Percentiles rank a stretch among this genome's conserved stretches.
phyloP scores from a whole-genome alignment of 495 filamentous ascomycete species.

The Cairneyella variabilis region DNA sequence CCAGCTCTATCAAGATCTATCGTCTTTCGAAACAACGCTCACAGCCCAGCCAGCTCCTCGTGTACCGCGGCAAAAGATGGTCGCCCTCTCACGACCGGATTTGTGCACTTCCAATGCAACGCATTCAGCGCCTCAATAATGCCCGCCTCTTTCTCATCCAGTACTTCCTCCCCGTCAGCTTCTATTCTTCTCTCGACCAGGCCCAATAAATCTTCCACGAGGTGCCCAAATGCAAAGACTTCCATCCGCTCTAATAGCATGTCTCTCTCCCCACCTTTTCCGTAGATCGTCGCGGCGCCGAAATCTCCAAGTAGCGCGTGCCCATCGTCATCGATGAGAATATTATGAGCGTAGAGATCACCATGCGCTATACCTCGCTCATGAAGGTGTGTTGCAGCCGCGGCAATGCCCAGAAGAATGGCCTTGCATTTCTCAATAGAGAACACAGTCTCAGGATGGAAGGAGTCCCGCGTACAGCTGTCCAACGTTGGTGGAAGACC shows the following conservation, averaged over 20 bases:
- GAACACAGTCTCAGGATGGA: constrained; percentile 29
- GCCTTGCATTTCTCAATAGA: constrained; percentile 23
- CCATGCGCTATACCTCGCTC: constrained; percentile 37
- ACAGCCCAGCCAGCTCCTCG: constrained; percentile 15
- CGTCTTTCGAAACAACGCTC: too few species aligned
- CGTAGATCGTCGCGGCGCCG: constrained; percentile 42
- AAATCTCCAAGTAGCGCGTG: constrained; percentile 42
- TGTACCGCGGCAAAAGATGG: constrained; percentile 18
- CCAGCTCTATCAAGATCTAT: too few species aligned
- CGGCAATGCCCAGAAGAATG: constrained; percentile 36
- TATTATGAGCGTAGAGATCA: constrained; percentile 40
- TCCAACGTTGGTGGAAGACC: constrained; percentile 36
- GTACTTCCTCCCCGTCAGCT: constrained; percentile 9
- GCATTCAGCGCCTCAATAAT: constrained; percentile 18
- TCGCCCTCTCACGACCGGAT: constrained; percentile 20
- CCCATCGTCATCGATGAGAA: constrained; percentile 35
- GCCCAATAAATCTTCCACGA: constrained; percentile 38
- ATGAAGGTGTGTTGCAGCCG: constrained; percentile 39
- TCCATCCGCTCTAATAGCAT: constrained; percentile 36
- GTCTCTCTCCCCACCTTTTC: constrained; percentile 7
- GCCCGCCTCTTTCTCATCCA: constrained; percentile 23
- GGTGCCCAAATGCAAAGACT: constrained; percentile 41
- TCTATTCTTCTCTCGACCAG: constrained; percentile 23
- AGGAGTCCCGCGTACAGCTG: constrained; percentile 34
- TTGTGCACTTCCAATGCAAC: constrained; percentile 25